Percentiles rank a stretch among this genome's conserved stretches.
These are phyloP conservation scores for Raffaelea deltoideospora DNA, from an alignment of 2,329 filamentous ascomycete genomes.

Conservation along the genomic window DNA sequence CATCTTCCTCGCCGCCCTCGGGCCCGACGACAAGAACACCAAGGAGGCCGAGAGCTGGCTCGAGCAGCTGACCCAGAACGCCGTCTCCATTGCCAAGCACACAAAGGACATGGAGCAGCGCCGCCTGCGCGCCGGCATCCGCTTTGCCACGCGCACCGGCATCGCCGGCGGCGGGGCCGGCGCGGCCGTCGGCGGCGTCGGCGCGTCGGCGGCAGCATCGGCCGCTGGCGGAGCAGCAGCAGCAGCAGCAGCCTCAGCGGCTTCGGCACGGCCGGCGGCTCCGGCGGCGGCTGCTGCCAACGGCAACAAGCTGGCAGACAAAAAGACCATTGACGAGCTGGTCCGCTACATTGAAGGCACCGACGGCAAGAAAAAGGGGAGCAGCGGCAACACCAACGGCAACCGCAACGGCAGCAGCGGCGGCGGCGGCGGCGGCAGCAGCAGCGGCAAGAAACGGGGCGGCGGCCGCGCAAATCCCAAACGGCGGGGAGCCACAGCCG, in stretches of 20 bases:
- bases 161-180: conserved; percentile 46
- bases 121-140: conserved; percentile 54
- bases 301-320: conserved; percentile 40
- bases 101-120: conserved; percentile 72
- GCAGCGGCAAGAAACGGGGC: conserved; percentile 12
- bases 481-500: conserved; percentile 23
- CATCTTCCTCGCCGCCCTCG: conserved; percentile 80
- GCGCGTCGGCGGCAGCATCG: conserved; percentile 21
- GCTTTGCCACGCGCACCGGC: conserved; percentile 49
- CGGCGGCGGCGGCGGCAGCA: too few relatives aligned
- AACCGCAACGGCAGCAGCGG: conserved; percentile 22
- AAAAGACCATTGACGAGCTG: conserved; percentile 81
- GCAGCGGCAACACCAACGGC: conserved; percentile 22
- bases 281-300: conserved; percentile 17
- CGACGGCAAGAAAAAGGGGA: conserved; percentile 33
- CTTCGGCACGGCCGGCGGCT: too few relatives aligned
- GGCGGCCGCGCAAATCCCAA: conserved; percentile 39
- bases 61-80: conserved; percentile 88
- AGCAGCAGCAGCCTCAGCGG: conserved; percentile 20
- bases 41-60: conserved; percentile 97
- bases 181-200: conserved; percentile 23
- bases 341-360: conserved; percentile 85
- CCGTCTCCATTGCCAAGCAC: conserved; percentile 86
- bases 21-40: conserved; percentile 86
- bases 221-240: conserved; percentile 18